Evolutionary conservation across 192 early-diverging fungal species (phyloP).

Genomic region (Backusella psychrophila): DNA sequence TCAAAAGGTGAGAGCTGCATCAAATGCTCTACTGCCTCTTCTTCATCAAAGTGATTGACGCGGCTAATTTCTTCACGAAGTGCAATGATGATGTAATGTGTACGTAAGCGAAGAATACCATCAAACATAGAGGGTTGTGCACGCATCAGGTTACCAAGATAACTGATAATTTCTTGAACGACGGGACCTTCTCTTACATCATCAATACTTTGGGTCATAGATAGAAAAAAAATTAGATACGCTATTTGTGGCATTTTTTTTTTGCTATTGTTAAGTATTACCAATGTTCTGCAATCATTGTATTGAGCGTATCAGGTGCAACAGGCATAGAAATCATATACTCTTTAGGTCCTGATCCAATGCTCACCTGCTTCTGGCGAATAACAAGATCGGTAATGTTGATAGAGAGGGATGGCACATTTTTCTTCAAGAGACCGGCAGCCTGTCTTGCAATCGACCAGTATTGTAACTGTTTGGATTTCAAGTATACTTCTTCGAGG

Average conservation of each 20-base stretch:
- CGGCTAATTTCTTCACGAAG: constrained; percentile 80
- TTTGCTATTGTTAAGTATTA: not conserved
- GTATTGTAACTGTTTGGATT: constrained; percentile 63
- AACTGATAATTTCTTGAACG: constrained; percentile 79
- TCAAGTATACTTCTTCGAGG: constrained; percentile 79
- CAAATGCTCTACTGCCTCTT: constrained; percentile 72
- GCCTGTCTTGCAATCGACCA: constrained; percentile 81
- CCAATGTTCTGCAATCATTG: constrained; percentile 68
- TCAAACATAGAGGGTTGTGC: constrained; percentile 66
- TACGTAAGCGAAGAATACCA: constrained; percentile 77
- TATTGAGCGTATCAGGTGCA: constrained; percentile 61
- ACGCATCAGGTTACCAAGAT: constrained; percentile 70
- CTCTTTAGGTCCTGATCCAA: constrained; percentile 69
- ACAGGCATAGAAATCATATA: constrained; percentile 66
- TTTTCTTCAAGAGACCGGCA: constrained; percentile 73
- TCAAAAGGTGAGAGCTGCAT: constrained; percentile 81
- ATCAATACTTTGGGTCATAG: constrained; percentile 44
- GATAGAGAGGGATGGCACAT: constrained; percentile 71
- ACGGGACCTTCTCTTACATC: constrained; percentile 80
- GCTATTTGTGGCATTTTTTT: too few relatives aligned
- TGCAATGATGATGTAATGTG: constrained; percentile 80
- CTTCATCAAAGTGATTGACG: constrained; percentile 68
- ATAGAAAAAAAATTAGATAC: not conserved
- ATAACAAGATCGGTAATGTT: constrained; percentile 79
- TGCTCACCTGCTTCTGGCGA: constrained; percentile 71